Conservation (phyloP, 257 asterid genomes). For the Lycium barbarum region DNA sequence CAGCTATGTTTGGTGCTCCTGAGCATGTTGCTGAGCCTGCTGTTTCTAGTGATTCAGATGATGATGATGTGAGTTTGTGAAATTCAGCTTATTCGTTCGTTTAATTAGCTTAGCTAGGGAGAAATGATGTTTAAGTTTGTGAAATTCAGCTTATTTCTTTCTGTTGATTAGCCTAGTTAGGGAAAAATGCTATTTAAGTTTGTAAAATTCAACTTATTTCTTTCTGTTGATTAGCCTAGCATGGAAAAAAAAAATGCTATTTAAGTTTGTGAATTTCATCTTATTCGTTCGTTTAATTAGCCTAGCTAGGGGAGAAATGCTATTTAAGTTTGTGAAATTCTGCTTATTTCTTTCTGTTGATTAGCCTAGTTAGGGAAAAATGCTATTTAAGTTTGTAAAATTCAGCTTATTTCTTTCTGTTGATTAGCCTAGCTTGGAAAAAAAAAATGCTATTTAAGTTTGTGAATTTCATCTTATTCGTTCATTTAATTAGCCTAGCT, state of each 20-base stretch:
- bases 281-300: background rate
- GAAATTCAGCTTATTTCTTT: background rate
- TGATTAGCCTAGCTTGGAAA: no score
- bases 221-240: no score
- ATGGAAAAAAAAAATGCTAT: no score
- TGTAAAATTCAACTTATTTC: no score
- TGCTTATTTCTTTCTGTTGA: background rate
- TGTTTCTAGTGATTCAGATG: slow-evolving; percentile 76
- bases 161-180: background rate
- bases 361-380: background rate
- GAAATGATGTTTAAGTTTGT: slow-evolving; percentile 8
- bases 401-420: background rate
- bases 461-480: background rate
- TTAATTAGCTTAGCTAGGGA: background rate
- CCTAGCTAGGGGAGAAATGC: background rate
- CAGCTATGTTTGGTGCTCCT: slow-evolving; percentile 49
- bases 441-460: no score
- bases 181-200: no score
- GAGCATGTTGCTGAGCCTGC: slow-evolving; percentile 55
- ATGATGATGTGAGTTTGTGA: slow-evolving; percentile 73
- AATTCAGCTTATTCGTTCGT: background rate
- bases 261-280: slow-evolving; percentile 40
- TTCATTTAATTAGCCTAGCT: background rate
- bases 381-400: slow-evolving; percentile 12
- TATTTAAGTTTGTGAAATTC: slow-evolving; percentile 18